Conservation (phyloP, 2,329 filamentous ascomycete species). For the Zymoseptoria pseudotritici region DNA sequence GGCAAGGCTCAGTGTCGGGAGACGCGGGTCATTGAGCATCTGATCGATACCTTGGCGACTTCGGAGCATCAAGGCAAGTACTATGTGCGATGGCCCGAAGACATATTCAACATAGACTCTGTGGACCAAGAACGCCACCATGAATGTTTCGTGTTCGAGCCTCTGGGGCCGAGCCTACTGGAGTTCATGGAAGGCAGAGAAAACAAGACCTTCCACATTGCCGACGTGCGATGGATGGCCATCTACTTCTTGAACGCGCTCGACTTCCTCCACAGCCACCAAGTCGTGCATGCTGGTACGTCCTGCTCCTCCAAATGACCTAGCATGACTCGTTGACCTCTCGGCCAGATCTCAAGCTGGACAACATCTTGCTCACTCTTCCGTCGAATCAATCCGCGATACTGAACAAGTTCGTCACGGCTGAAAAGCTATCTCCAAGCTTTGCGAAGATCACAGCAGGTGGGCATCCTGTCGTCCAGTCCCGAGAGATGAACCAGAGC, state of each 20-base stretch:
- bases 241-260: conserved; percentile 9
- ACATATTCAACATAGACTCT: conserved; percentile 18
- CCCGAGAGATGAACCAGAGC: background rate
- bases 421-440: background rate
- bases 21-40: background rate
- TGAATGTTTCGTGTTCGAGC: conserved; percentile 22
- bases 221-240: conserved; percentile 17
- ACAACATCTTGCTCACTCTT: conserved; percentile 30
- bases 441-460: background rate
- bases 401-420: conserved; percentile 2
- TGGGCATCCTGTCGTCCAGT: background rate
- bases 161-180: conserved; percentile 14
- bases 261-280: conserved; percentile 17
- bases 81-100: conserved; percentile 20
- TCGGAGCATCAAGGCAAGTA: conserved; percentile 1
- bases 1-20: background rate
- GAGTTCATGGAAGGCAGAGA: conserved; percentile 5
- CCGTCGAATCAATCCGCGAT: conserved; percentile 16
- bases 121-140: conserved; percentile 9
- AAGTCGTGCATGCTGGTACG: conserved; percentile 20
- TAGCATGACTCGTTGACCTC: background rate
- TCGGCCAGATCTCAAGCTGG: conserved; percentile 24
- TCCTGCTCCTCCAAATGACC: background rate
- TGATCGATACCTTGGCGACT: background rate
- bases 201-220: conserved; percentile 10